Conservation (phyloP, 306 rosid species). For the Biancaea sappan region DNA sequence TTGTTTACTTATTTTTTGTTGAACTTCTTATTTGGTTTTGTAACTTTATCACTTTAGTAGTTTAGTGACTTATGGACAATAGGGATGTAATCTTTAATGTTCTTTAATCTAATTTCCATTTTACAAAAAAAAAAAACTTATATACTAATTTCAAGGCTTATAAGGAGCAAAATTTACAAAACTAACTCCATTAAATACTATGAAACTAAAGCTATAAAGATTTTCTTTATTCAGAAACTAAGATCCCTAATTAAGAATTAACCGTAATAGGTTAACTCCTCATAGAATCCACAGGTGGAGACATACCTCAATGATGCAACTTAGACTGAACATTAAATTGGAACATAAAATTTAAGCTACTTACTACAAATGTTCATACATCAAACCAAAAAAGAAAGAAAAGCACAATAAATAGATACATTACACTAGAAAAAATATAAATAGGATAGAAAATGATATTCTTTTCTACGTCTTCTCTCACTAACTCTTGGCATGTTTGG, state of each 20-base stretch:
- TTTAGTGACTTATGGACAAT: no score
- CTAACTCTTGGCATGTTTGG: no score
- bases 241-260: background rate
- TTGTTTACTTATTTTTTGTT: no score
- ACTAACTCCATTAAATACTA: background rate
- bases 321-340: conserved; percentile 9
- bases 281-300: conserved; percentile 5
- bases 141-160: no score
- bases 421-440: background rate
- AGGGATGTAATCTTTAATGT: no score
- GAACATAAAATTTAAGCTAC: conserved; percentile 17
- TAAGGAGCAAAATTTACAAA: background rate
- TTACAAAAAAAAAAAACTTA: no score
- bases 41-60: no score
- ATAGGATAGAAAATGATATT: conserved; percentile 74
- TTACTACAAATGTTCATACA: background rate
- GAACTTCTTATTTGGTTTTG: no score
- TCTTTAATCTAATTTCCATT: no score
- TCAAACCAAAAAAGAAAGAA: conserved; percentile 15
- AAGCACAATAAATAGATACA: conserved; percentile 22
- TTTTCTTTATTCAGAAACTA: background rate
- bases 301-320: conserved; percentile 4
- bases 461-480: conserved; percentile 90
- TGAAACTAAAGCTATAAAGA: background rate
- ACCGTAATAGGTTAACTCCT: background rate